Base-by-base conservation (phyloP, 1,284 basidiomycete genomes). In the Apiotrichum domesticum region DNA sequence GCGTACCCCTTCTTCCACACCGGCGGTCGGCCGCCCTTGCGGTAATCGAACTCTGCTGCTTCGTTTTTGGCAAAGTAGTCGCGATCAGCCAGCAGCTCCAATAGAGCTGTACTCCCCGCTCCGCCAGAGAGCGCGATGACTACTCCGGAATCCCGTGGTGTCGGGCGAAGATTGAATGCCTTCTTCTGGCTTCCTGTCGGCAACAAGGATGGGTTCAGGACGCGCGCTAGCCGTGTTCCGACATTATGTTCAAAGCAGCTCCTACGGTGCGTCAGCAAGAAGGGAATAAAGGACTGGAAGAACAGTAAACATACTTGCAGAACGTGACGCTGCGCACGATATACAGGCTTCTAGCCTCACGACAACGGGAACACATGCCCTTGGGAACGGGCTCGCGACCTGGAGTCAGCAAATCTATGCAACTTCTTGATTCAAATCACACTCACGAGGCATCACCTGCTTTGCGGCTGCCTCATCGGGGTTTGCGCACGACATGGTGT, bases 51-150 rank as follows among this genome's bases (percentile, higher is more conserved):
- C 48, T 72, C 67, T 35, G 62, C 56, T 2, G 47, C 44, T 4
- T 34, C 45, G 21, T 61, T 59, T 10, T 59, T 57, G 1, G 66
- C 72, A 35, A 72, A 58, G 47, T 69, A 74, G 4, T 56, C 59
- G 4, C 61, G 54, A 4, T 52, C 39, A 4, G 55, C 33, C 43
- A 77, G 49, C 14, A 72, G 49, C 45, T 74, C 69, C 40, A 74
- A 45, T 59, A 77, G 58, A 3, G 68, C 58, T 32, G 69, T 67
- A 32, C 70, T 72, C 5, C 73, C 74, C 35, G 70, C 70, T 1
- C 75, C 75, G 6, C 72, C 72, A 0, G 66, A 69, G 6, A 77
- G 51, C 0, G 63, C 70, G 8, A 76, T 37, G 0, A 73, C 46
- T 6, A 66, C 65, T 13, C 66, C 58, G 0, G 67, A 67, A 1